phyloP scores from a whole-genome alignment of 2,329 filamentous ascomycete genomes.

The Nectriaceae sp. region DNA sequence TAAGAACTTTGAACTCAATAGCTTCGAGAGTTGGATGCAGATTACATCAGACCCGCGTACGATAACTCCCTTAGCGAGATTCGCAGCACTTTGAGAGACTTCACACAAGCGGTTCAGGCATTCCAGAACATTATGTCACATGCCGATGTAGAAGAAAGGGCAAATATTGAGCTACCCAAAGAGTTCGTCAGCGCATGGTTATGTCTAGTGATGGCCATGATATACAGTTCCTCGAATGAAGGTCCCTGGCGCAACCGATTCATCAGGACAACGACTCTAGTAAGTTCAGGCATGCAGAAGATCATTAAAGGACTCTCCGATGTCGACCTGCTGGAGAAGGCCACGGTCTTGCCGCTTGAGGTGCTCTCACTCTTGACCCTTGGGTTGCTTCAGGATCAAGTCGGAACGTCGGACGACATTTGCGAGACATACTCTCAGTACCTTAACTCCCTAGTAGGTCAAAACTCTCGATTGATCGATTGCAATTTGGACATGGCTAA shows the following conservation, averaged over 20 bases:
- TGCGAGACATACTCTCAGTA: constrained; percentile 45
- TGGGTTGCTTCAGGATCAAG: constrained; percentile 41
- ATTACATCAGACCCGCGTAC: not conserved
- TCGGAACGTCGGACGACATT: constrained; percentile 40
- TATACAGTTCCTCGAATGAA: constrained; percentile 26
- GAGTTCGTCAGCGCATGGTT: constrained; percentile 44
- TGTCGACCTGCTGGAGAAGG: constrained; percentile 35
- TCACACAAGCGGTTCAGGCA: constrained; percentile 28
- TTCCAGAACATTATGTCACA: constrained; percentile 32
- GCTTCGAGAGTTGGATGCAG: constrained; percentile 8
- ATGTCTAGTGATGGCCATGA: constrained; percentile 41
- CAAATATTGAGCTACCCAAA: constrained; percentile 35
- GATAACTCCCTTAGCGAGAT: constrained; percentile 14
- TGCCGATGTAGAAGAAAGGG: constrained; percentile 28
- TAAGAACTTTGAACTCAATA: constrained; percentile 3
- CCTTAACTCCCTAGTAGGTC: constrained; percentile 41
- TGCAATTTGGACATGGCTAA: constrained; percentile 18
- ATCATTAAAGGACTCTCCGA: constrained; percentile 37
- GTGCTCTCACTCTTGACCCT: constrained; percentile 42
- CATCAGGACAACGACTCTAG: constrained; percentile 28
- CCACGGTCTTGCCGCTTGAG: constrained; percentile 44
- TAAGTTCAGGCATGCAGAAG: constrained; percentile 39
- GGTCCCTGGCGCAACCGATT: constrained; percentile 33
- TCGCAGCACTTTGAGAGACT: constrained; percentile 20
- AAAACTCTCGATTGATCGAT: not conserved